phyloP scores from a whole-genome alignment of 257 asterid genomes.

The Anisodus acutangulus region DNA sequence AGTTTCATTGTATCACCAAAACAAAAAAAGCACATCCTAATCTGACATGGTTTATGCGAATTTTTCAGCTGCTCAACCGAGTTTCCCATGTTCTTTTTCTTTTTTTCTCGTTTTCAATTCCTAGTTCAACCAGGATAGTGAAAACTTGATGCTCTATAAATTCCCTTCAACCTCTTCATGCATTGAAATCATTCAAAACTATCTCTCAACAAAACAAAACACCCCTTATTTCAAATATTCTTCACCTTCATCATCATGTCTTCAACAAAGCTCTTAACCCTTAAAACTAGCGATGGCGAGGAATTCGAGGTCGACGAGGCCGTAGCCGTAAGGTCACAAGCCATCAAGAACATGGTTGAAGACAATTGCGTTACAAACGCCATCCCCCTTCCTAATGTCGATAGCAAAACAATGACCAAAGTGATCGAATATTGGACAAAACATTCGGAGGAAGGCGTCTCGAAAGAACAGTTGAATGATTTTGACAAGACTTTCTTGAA shows the following conservation, averaged over 20 bases:
- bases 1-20: too few relatives aligned
- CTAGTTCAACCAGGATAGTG: too few relatives aligned
- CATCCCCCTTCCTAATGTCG: not conserved
- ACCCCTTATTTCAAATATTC: not conserved
- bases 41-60: too few relatives aligned
- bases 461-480: not conserved
- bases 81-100: too few relatives aligned
- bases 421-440: not conserved
- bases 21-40: too few relatives aligned
- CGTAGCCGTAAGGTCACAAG: not conserved
- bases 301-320: not conserved
- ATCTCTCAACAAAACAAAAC: not conserved
- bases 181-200: not conserved
- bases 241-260: not conserved
- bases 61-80: too few relatives aligned
- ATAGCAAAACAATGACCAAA: not conserved
- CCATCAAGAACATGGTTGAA: conserved; percentile 17
- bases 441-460: not conserved
- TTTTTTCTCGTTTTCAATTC: too few relatives aligned
- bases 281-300: not conserved
- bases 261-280: not conserved
- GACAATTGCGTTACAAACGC: not conserved
- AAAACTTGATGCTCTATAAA: not conserved
- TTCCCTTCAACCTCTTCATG: not conserved
- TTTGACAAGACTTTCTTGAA: not conserved